Base-by-base conservation (phyloP, 1,139 yeast species). In the Protomyces macrosporus region DNA sequence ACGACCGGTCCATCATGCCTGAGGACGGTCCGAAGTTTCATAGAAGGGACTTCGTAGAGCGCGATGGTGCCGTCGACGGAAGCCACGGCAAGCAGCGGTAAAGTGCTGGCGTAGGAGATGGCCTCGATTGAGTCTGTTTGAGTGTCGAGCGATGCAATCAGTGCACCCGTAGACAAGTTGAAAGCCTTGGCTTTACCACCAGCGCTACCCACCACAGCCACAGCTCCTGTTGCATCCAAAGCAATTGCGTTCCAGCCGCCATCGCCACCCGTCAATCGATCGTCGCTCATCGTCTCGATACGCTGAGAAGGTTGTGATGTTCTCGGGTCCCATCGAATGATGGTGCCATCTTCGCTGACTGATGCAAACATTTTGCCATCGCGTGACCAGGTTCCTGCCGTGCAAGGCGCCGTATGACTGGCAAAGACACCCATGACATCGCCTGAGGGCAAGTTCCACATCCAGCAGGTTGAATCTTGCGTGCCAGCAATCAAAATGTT, bases 381-480 rank as follows among this genome's bases (percentile, higher is more conserved):
- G 2, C 65, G 53, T 7, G 65, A 53, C 60, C 65, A 67, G 32
- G 60, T 76, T 45, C 81, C 81, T 67, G 84, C 86, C 69, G 80
- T 80, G 68, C 84, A 84, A 39, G 83, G 83, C 56, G 65, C 65
- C 5, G 82, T 79, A 82, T 77, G 67, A 88, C 85, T 76, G 89
- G 97, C 40, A 86, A 83, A 72, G 84, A 87, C 35, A 95, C 93
- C 54, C 81, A 57, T 80, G 32, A 53, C 65, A 45, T 68, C 67
- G 35, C 68, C 66, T 14, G 75, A 72, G 52, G 82, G 82, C 56
- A 90, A 81, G 71, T 87, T 88, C 74, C 90, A 93, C 39, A 88
- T 90, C 96, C 97, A 93, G 12, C 91, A 96, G 0, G 96, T 86
- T 1, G 98, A 98, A 74, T 91, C 97, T 9, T 80, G 79, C 48